These are phyloP conservation scores for Neoscytalidium dimidiatum DNA, from an alignment of 2,329 filamentous ascomycete species.

Conservation along the genomic window DNA sequence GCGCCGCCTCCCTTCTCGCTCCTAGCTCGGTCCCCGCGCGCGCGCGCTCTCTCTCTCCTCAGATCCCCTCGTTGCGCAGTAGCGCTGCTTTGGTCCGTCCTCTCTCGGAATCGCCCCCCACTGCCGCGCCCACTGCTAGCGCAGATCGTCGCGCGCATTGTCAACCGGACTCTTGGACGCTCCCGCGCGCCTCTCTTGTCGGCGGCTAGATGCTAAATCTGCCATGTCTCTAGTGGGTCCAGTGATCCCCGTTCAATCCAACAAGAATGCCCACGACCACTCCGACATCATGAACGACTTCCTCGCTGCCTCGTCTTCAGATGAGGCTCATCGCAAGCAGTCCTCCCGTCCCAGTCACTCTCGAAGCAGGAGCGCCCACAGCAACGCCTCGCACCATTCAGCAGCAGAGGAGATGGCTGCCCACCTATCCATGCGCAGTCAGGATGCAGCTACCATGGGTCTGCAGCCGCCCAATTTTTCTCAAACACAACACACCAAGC, in stretches of 20 bases:
- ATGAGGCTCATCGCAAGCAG: neutral
- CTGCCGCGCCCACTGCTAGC: neutral
- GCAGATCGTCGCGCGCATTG: slow-evolving; percentile 10
- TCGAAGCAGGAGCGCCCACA: slow-evolving; percentile 2
- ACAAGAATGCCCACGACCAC: slow-evolving; percentile 48
- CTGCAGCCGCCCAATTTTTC: slow-evolving; percentile 4
- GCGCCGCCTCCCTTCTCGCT: neutral
- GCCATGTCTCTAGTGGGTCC: slow-evolving; percentile 7
- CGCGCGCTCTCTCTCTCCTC: neutral
- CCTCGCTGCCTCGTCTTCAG: slow-evolving; percentile 8
- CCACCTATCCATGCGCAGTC: neutral
- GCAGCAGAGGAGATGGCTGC: slow-evolving; percentile 5
- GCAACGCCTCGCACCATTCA: neutral
- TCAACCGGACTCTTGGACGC: neutral
- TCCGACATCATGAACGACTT: slow-evolving; percentile 27
- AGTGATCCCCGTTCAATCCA: neutral
- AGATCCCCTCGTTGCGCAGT: neutral
- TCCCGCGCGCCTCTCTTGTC: slow-evolving; percentile 1
- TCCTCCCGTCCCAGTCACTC: neutral
- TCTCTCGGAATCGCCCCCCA: neutral
- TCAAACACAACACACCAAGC: neutral
- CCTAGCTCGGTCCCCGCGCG: neutral
- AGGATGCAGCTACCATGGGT: neutral
- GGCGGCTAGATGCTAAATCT: slow-evolving; percentile 14
- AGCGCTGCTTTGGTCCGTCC: neutral